phyloP scores from a whole-genome alignment of 2,329 filamentous ascomycete genomes.

The Xylariomycetidae sp. region DNA sequence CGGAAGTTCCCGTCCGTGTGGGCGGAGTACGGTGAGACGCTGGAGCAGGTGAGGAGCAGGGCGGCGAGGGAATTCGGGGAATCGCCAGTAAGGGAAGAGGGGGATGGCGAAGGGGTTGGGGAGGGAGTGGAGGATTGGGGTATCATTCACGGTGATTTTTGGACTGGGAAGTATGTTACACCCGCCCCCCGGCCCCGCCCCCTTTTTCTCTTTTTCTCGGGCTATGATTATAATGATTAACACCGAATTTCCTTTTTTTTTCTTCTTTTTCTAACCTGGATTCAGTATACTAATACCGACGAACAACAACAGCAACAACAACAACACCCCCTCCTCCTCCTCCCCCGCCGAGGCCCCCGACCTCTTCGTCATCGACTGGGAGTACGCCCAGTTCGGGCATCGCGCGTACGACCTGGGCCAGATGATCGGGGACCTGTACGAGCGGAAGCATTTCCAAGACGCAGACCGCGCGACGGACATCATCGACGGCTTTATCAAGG shows the following conservation, averaged over 20 bases:
- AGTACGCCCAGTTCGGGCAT: conserved; percentile 32
- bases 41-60: conserved; percentile 2
- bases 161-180: conserved; percentile 7
- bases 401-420: conserved; percentile 35
- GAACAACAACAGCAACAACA: too few species aligned
- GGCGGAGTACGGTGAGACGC: conserved; percentile 2
- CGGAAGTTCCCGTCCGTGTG: conserved; percentile 4
- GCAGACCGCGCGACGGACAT: conserved; percentile 22
- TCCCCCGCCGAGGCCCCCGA: conserved; percentile 11
- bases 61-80: conserved; percentile 3
- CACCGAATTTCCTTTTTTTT: too few species aligned
- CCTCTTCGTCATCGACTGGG: conserved; percentile 40
- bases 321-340: too few species aligned
- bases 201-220: too few species aligned
- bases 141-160: conserved; percentile 9
- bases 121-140: too few species aligned
- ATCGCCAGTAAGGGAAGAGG: not conserved
- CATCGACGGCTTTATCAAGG: conserved; percentile 31
- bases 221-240: too few species aligned
- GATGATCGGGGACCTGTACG: conserved; percentile 37
- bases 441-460: conserved; percentile 31
- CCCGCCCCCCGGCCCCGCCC: too few species aligned
- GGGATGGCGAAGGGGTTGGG: too few species aligned
- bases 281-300: too few species aligned
- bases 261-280: too few species aligned